Percentiles rank a stretch among this genome's conserved stretches.
Conservation (phyloP, 768 basidiomycete species). For the Sarcodon aspratus region DNA sequence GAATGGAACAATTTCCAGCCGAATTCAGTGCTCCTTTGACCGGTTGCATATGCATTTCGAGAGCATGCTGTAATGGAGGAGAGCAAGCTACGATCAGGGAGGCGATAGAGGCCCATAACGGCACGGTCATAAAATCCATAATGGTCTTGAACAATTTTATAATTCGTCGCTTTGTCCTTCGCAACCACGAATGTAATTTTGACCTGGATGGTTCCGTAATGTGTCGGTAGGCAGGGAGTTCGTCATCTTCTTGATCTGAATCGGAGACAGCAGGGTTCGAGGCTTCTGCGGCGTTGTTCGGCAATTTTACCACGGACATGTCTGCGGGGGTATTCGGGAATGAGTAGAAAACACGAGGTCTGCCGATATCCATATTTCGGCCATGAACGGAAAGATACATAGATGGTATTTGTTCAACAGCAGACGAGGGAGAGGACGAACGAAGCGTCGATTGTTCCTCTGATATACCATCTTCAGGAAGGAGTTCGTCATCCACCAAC, state of each 20-base stretch:
- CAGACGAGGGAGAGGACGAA: background rate
- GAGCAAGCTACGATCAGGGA: constrained; percentile 73
- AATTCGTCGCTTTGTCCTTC: constrained; percentile 15
- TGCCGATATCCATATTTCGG: background rate
- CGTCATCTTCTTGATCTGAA: constrained; percentile 9
- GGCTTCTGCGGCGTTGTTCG: background rate
- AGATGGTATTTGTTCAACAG: constrained; percentile 1
- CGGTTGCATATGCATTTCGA: constrained; percentile 53
- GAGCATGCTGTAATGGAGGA: constrained; percentile 58
- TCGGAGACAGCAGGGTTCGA: background rate
- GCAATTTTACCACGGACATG: background rate
- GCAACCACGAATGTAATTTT: constrained; percentile 13
- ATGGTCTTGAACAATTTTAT: constrained; percentile 26
- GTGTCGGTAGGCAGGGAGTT: constrained; percentile 7
- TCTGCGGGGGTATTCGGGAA: constrained; percentile 44
- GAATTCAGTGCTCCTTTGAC: constrained; percentile 55
- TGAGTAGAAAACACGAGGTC: constrained; percentile 37
- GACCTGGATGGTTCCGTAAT: constrained; percentile 12
- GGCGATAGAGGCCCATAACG: constrained; percentile 68
- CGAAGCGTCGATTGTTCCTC: background rate
- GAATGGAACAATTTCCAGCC: constrained; percentile 74
- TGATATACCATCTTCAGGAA: background rate
- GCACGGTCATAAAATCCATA: constrained; percentile 79
- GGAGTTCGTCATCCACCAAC: too few species aligned
- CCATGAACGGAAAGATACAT: background rate